A percentile compares a stretch with the other conserved stretches of the same genome.
These are phyloP conservation scores for Pythium biforme DNA, from an alignment of 352 stramenopile species.

Conservation along the genomic window DNA sequence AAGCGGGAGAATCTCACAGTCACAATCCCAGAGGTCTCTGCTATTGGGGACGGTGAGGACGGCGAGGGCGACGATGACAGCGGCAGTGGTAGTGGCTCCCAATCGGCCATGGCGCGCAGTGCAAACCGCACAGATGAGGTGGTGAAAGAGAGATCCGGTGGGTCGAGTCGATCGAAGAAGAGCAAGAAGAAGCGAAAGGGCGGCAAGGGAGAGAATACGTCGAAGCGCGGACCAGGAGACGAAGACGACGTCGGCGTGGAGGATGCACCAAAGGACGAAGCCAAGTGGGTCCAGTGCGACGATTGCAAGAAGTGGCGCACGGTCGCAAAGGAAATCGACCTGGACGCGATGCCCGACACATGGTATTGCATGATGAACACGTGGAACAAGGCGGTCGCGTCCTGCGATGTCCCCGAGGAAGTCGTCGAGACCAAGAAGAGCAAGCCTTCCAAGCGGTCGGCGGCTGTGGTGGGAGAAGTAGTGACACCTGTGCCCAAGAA, in stretches of 20 bases:
- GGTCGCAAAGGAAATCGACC: constrained; percentile 86
- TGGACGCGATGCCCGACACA: constrained; percentile 89
- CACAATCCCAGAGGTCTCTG: constrained; percentile 2
- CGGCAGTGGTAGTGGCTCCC: constrained; percentile 17
- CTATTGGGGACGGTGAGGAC: not conserved
- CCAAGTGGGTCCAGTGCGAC: constrained; percentile 96
- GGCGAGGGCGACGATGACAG: constrained; percentile 11
- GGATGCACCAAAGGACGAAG: constrained; percentile 47
- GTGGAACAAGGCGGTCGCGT: constrained; percentile 85
- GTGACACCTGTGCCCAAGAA: constrained; percentile 16
- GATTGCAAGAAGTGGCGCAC: constrained; percentile 95
- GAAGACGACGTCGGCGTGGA: constrained; percentile 26
- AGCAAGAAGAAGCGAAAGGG: constrained; percentile 31
- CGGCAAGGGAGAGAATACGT: constrained; percentile 12
- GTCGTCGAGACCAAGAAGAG: constrained; percentile 41
- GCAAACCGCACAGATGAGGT: constrained; percentile 5
- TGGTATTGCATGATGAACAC: constrained; percentile 97
- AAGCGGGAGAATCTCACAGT: constrained; percentile 1
- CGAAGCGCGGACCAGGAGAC: constrained; percentile 26
- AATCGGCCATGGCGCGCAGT: constrained; percentile 4
- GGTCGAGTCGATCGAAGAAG: constrained; percentile 22
- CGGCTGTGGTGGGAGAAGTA: not conserved
- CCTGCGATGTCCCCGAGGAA: constrained; percentile 91
- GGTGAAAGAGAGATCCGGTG: constrained; percentile 12
- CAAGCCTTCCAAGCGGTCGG: constrained; percentile 5